Base-by-base conservation (phyloP, 306 rosid species). In the Hylodesmum podocarpum region DNA sequence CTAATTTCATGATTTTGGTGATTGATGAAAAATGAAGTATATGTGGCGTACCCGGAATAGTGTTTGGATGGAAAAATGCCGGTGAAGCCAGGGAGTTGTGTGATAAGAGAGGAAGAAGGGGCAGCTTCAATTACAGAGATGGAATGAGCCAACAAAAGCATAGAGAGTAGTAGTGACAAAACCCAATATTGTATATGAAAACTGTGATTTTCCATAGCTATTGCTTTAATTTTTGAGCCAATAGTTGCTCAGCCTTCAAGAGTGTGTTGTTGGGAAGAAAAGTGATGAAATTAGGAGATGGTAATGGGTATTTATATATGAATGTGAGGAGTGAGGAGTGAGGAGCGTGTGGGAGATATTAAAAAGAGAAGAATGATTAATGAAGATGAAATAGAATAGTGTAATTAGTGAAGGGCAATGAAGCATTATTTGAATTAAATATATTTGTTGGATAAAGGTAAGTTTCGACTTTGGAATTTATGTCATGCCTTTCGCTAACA, bases 21-120 rank as follows among this genome's bases (percentile, higher is more conserved):
- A 21, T 21, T 18, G 57, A 51, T 8, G 29, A 70, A 8, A 8
- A 39, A 8, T 4, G 47, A 28, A 27, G 68, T 28, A 21, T 18
- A n/a, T n/a, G n/a, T n/a, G 46, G 19, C 46, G 15, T 83, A 83
- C 84, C 84, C 81, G 37, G 87, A 75, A 43, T 79, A 83, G 77
- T 83, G 87, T 1, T 83, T 75, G 51, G 84, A 83, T 24, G 73
- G 81, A 51, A 83, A 61, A 24, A 8, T 51, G 70, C 29, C 65
- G 2, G 3, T 1, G 21, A 79, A 79, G 36, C 84, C 84, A 63
- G 84, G 84, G 76, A 82, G 76, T 2, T 71, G 58, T 25, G 72
- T 82, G 82, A 82, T 21, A 10, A 77, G 82, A 72, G 79, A 72
- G 53, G 3, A 1, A 24, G 10, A 0, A 77, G 82, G 76, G 13